Conservation (phyloP, 2,329 filamentous ascomycete species). For the Didymellaceae sp. region DNA sequence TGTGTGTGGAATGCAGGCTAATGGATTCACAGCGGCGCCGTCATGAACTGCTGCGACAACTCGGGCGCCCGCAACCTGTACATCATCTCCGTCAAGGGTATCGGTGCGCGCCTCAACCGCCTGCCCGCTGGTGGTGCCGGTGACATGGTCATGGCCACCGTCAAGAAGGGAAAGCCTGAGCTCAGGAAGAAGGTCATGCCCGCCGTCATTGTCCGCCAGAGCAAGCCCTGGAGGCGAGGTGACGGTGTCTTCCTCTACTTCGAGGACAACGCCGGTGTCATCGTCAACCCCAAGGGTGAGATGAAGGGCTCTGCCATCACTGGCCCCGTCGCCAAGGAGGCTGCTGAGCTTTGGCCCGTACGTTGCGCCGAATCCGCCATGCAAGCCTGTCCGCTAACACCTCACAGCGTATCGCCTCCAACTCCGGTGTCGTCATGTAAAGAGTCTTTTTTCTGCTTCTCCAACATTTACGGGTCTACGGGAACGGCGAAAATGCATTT, state of each 20-base stretch:
- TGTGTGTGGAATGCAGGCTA: constrained; percentile 33
- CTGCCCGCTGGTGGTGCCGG: constrained; percentile 96
- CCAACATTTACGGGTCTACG: constrained; percentile 49
- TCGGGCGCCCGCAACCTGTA: constrained; percentile 98
- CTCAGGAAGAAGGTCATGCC: constrained; percentile 99
- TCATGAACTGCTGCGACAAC: constrained; percentile 99
- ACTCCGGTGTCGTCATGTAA: constrained; percentile 99
- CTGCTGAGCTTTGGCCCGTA: constrained; percentile 98
- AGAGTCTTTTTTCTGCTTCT: constrained; percentile 49
- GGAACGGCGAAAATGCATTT: constrained; percentile 51
- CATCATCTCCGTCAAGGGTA: constrained; percentile 99
- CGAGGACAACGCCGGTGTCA: constrained; percentile 99
- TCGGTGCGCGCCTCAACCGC: constrained; percentile 96
- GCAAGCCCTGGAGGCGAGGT: constrained; percentile 98
- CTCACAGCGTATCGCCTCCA: constrained; percentile 92
- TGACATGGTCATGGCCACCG: constrained; percentile 99
- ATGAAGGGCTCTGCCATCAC: constrained; percentile 99
- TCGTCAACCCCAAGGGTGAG: constrained; percentile 99
- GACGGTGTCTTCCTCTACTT: constrained; percentile 99
- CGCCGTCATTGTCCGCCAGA: constrained; percentile 97
- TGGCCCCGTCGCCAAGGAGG: constrained; percentile 98
- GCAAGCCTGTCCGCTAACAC: constrained; percentile 38
- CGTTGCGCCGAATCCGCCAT: constrained; percentile 50
- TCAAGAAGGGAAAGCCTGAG: constrained; percentile 99
- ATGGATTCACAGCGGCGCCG: constrained; percentile 75